Percentiles rank a stretch among this genome's conserved stretches.
These are phyloP conservation scores for Paramecium caudatum DNA, from an alignment of 73 alveolate genomes.

Conservation along the genomic window DNA sequence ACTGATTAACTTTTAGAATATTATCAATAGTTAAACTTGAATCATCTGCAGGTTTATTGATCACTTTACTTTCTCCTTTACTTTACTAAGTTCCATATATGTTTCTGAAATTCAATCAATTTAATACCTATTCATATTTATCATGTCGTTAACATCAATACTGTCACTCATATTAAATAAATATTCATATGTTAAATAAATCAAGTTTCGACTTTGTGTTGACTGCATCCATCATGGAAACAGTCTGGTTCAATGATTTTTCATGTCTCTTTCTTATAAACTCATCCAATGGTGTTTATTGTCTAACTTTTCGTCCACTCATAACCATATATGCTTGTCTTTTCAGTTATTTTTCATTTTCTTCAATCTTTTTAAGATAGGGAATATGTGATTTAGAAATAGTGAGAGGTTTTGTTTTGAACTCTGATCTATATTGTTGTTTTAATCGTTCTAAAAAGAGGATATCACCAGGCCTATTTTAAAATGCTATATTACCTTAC, in stretches of 20 bases:
- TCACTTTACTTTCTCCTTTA: not conserved
- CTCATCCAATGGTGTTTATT: not conserved
- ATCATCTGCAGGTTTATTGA: conserved; percentile 38
- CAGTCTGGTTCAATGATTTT: not conserved
- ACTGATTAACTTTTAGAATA: conserved; percentile 14
- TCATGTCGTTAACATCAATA: conserved; percentile 27
- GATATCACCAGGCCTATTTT: not conserved
- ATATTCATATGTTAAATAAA: conserved; percentile 13
- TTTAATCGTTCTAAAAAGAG: not conserved
- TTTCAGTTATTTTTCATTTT: not conserved
- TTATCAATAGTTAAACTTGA: conserved; percentile 32
- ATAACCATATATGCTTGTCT: not conserved
- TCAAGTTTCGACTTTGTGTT: not conserved
- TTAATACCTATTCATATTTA: conserved; percentile 25
- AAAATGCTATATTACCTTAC: conserved; percentile 9
- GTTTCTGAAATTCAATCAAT: not conserved
- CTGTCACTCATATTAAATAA: conserved; percentile 48
- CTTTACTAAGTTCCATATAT: conserved; percentile 28
- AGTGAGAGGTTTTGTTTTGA: not conserved
- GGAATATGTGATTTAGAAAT: not conserved
- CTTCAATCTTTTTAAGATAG: not conserved
- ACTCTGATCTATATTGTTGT: not conserved
- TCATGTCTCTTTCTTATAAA: conserved; percentile 4
- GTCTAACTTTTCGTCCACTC: not conserved
- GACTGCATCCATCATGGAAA: not conserved